Base-by-base conservation (phyloP, 2,329 filamentous ascomycete genomes). In the Ceratocystiopsis sp. region DNA sequence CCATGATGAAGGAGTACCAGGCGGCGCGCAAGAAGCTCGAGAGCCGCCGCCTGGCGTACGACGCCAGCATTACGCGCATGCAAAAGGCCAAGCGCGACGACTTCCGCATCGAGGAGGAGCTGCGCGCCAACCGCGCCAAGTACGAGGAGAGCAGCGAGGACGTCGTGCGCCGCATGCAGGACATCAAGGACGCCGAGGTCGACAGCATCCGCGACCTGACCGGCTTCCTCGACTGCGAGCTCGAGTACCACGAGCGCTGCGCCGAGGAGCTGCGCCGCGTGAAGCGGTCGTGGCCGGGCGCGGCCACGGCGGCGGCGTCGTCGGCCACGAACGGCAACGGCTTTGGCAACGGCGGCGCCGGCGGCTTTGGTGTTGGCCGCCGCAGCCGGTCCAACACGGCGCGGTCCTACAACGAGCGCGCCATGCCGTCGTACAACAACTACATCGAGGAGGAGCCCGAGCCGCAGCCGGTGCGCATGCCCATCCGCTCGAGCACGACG, bases 1-100 rank as follows among this genome's bases (percentile, higher is more conserved):
- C 84, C 34, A 91, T 94, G 71, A 89, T 96, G 84, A 95, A 93
- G 60, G 91, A 96, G 57, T 96, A 94, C 54, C 86, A 95, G 80
- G 69, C 73, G 50, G 76, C 89, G 41, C 81, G 89, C 56, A 95
- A 91, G 73, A 95, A 93, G 74, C 80, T 96, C 50, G 91, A 96
- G 59, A 83, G 69, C 55, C 79, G 89, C 46, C 77, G 89, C 47
- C 69, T 96, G 45, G 86, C 86, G 49, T 95, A 93, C 59, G 89
- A 96, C 58, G 81, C 89, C 33, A 87, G 83, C 48, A 77, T 85
- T 40, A 75, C 77, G 49, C 95, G 94, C 67, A 78, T 94, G 75
- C 80, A 93, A 55, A 95, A 94, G 61, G 78, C 81, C 19, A 93
- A 93, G 66, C 85, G 80, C 54, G 89, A 96, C 55, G 89, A 96